Evolutionary conservation across 2,329 filamentous ascomycete genomes (phyloP), one percentile per base, ranked within the genome.

Genomic region (Ophiognomonia clavigignenti-juglandacearum): DNA sequence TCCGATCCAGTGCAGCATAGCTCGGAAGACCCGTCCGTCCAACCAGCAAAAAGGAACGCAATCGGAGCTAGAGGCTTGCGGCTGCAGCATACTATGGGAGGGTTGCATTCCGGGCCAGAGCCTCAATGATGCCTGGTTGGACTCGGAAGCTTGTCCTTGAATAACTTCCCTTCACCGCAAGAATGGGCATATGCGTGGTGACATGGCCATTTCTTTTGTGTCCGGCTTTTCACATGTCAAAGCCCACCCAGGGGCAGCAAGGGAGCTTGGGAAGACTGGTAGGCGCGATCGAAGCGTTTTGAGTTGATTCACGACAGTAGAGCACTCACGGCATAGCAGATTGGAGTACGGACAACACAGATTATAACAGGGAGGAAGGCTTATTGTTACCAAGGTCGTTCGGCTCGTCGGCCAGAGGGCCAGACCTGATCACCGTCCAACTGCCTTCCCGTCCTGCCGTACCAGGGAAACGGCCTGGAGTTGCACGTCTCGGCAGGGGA

Each of bases 401-500:
- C n/a, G n/a, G 29, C 29, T 31, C 18, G 19, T 24, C 13, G 8
- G 43, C 26, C 19, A 16, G 19, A n/a, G 29, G n/a, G 23, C 9
- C 13, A 7, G 16, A 19, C 24, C 41, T 22, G 13, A 38, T 4
- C 29, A 16, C 11, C 10, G 7, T 23, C n/a, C n/a, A n/a, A n/a
- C n/a, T n/a, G n/a, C 4, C 13, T 24, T 23, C n/a, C 43, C 19
- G 26, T 45, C 34, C 43, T 38, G 43, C 32, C 34, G 9, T 38
- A 19, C 18, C 35, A 18, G 27, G 43, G 11, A 23, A 11, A 39
- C 13, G 9, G 27, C 31, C 27, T n/a, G n/a, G n/a, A 20, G 39
- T 27, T 13, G n/a, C 19, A 8, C 34, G 22, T 16, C 31, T 41
- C 44, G 44, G 44, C 44, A 46, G 29, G 38, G 36, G 29, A 29